Percentiles rank a stretch among this genome's conserved stretches.
Conservation (phyloP, 2,329 filamentous ascomycete species). For the Botryotinia narcissicola region DNA sequence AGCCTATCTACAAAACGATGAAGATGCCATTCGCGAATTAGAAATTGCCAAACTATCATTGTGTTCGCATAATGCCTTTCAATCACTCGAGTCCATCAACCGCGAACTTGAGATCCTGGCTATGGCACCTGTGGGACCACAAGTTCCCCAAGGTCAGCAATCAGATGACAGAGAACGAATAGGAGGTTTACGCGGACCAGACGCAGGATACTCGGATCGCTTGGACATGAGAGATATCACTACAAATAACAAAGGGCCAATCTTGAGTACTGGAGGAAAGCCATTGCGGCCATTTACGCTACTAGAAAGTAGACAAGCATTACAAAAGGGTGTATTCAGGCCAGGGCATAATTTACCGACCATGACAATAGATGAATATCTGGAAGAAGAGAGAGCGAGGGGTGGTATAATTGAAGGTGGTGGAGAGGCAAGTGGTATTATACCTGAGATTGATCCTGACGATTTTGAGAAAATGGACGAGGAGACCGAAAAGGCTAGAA, state of each 20-base stretch:
- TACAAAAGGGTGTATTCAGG: conserved; percentile 80
- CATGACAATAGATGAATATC: conserved; percentile 96
- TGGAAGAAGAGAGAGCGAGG: conserved; percentile 81
- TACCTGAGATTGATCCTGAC: conserved; percentile 81
- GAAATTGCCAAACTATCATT: conserved; percentile 74
- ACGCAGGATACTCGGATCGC: conserved; percentile 65
- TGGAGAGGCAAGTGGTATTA: conserved; percentile 68
- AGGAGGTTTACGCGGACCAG: conserved; percentile 33
- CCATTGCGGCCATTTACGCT: conserved; percentile 90
- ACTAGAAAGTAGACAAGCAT: conserved; percentile 69
- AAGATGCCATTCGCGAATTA: conserved; percentile 76
- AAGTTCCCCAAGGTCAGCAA: conserved; percentile 45
- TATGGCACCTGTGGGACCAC: conserved; percentile 58
- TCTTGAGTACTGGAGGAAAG: conserved; percentile 76
- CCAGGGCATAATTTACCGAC: conserved; percentile 91
- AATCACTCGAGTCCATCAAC: conserved; percentile 80
- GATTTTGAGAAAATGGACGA: conserved; percentile 82
- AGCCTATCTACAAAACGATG: conserved; percentile 66
- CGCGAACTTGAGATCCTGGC: conserved; percentile 82
- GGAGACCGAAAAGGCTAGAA: conserved; percentile 88
- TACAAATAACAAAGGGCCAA: conserved; percentile 58
- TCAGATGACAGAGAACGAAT: conserved; percentile 47
- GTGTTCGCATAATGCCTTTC: conserved; percentile 75
- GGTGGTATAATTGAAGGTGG: conserved; percentile 92
- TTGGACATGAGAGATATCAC: conserved; percentile 64